Base-by-base conservation (phyloP, 202 grass and related monocot species). In the Dendrocalamus latiflorus region DNA sequence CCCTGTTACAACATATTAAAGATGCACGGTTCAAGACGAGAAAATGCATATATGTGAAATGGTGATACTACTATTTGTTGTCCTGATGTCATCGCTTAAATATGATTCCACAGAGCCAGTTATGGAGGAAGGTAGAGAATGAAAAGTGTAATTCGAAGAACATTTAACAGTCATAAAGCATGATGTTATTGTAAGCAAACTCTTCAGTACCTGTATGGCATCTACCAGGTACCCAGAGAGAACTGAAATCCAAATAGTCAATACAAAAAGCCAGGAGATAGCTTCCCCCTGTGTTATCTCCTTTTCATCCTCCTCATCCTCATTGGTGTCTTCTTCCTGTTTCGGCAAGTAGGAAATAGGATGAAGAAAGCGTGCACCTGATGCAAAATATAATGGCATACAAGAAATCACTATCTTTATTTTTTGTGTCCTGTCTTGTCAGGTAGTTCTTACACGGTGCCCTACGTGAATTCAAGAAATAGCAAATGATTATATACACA, bases 231-330 rank as follows among this genome's bases (percentile, higher is more conserved):
- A 98, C 14, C 96, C 91, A 76, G 95, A 98, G 33, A 98, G 91
- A 90, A 98, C 39, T 61, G 96, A 98, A 66, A 98, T 93, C 96
- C 93, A 98, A 93, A 98, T 78, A 76, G 92, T 95, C 73, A 98
- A 88, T n/a, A 95, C 88, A 79, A 85, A 84, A 65, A 95, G 95
- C 95, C 95, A 98, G 62, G 76, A 81, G 70, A 90, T 87, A 36
- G 95, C 95, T 83, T 98, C 95, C 36, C 69, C 88, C 86, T 91
- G 83, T 83, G 91, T 89, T 80, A 98, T 93, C 85, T 98, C 95
- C 25, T 92, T 92, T 78, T 69, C 91, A 69, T 98, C 95, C 44
- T 95, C 95, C 51, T 88, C 86, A 21, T 93, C 84, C 56, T 91
- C 80, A 65, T 45, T 77, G 28, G 65, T 57, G 72, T 89, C 89